Conservation (phyloP, 768 basidiomycete genomes). For the Phylloporus rhodoxanthus region DNA sequence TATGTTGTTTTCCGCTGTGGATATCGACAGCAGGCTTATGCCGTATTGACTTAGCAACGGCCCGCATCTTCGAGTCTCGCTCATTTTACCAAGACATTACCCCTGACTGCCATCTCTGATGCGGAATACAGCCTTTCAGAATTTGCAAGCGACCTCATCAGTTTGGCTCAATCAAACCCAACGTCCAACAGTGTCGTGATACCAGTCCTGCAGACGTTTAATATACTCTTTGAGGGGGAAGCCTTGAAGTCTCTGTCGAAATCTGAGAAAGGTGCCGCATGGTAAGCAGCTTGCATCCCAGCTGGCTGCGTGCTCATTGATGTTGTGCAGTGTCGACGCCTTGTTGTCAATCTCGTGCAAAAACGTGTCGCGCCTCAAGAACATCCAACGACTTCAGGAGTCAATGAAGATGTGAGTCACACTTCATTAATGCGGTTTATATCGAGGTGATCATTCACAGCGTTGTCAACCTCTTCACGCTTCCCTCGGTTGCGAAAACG, state of each 20-base stretch:
- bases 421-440: slow-evolving; percentile 22
- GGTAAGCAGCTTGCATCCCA: slow-evolving; percentile 37
- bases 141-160: slow-evolving; percentile 56
- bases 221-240: slow-evolving; percentile 66
- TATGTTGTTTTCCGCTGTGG: slow-evolving; percentile 36
- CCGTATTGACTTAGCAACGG: slow-evolving; percentile 48
- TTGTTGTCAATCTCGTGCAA: slow-evolving; percentile 54
- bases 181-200: slow-evolving; percentile 68
- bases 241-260: slow-evolving; percentile 46
- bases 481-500: slow-evolving; percentile 39
- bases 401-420: slow-evolving; percentile 74
- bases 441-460: slow-evolving; percentile 36
- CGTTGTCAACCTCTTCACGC: slow-evolving; percentile 55
- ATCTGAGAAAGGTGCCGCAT: slow-evolving; percentile 41
- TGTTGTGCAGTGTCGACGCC: slow-evolving; percentile 41
- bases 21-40: slow-evolving; percentile 11
- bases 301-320: slow-evolving; percentile 11
- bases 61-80: slow-evolving; percentile 59
- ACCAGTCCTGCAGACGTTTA: slow-evolving; percentile 76
- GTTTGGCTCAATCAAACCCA: slow-evolving; percentile 47
- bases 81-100: slow-evolving; percentile 49
- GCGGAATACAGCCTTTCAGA: slow-evolving; percentile 42
- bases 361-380: slow-evolving; percentile 70
- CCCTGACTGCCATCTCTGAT: slow-evolving; percentile 29
- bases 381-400: slow-evolving; percentile 70